Conservation (phyloP, 2,329 filamentous ascomycete genomes). For the Venturiaceae sp. region DNA sequence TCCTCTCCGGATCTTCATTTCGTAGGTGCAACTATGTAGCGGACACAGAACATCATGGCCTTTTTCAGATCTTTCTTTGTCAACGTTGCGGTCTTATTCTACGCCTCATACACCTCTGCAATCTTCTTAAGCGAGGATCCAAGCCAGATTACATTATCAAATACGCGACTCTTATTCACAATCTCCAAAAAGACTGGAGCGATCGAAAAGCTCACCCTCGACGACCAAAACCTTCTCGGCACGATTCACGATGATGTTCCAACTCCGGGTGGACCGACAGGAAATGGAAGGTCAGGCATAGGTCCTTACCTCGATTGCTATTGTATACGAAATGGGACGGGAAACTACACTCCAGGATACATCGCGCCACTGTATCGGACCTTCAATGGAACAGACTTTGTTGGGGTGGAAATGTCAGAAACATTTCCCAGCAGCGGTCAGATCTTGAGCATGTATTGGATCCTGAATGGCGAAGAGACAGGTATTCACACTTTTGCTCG, state of each 20-base stretch:
- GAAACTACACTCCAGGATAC: not conserved
- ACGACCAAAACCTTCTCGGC: not conserved
- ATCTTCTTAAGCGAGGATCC: too few relatives aligned
- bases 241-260: not conserved
- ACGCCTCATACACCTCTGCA: too few relatives aligned
- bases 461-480: conserved; percentile 52
- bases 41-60: too few relatives aligned
- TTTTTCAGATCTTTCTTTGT: too few relatives aligned
- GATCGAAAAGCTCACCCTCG: not conserved
- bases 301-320: conserved; percentile 7
- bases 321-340: not conserved
- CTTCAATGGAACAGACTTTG: conserved; percentile 28
- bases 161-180: not conserved
- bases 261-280: not conserved
- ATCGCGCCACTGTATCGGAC: not conserved
- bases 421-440: conserved; percentile 49
- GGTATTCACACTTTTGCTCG: conserved; percentile 53
- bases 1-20: too few relatives aligned
- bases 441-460: conserved; percentile 56
- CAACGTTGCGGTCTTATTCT: too few relatives aligned
- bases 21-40: too few relatives aligned
- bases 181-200: not conserved
- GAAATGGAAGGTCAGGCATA: not conserved
- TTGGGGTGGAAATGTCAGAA: conserved; percentile 50
- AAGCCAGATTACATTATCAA: not conserved